Evolutionary conservation across 257 asterid species (phyloP), one percentile per base, ranked within the genome.

Genomic region (Solanum etuberosum): DNA sequence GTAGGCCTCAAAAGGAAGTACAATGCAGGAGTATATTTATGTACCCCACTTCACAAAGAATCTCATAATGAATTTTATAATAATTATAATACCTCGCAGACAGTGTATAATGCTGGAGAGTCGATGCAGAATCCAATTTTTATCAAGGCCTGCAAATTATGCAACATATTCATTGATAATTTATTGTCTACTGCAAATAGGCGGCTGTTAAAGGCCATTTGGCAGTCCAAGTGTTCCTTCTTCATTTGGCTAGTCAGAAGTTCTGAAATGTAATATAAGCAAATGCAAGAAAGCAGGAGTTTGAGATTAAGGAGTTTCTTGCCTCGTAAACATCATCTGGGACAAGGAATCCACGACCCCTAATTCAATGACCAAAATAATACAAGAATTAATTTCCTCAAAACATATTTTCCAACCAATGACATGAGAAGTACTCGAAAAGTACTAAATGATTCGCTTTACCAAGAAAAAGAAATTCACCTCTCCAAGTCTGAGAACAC

Each of bases 271-370:
- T 81, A 81, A 43, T 48, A 81, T 48, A 29, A 81, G 68, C 31
- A 48, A 81, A 48, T 31, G 65, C 29, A 81, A 81, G 35, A 81
- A 81, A 31, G 68, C 68, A 48, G 6, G 29, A 81, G 85, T 18
- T 81, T 81, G 85, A 43, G 85, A 81, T 81, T 29, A 81, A 81
- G 85, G 42, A 80, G 57, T 29, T 27, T 43, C 48, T 83, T 93
- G 93, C 98, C 98, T 94, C 86, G 57, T 92, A 90, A 51, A 92
- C 98, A 87, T 93, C 98, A 86, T 94, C 95, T 46, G 95, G 94
- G 89, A 86, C 94, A 91, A 95, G 95, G 87, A 90, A 95, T 86
- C 98, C 98, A 87, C 90, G 93, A n/a, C 94, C 98, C 98, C 98
- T 95, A 90, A 68, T 74, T 86, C 91, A 90, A 85, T 54, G 68